Percentiles rank a stretch among this genome's conserved stretches.
Conservation (phyloP, 148 eudicot genomes). For the Oxyria digyna region DNA sequence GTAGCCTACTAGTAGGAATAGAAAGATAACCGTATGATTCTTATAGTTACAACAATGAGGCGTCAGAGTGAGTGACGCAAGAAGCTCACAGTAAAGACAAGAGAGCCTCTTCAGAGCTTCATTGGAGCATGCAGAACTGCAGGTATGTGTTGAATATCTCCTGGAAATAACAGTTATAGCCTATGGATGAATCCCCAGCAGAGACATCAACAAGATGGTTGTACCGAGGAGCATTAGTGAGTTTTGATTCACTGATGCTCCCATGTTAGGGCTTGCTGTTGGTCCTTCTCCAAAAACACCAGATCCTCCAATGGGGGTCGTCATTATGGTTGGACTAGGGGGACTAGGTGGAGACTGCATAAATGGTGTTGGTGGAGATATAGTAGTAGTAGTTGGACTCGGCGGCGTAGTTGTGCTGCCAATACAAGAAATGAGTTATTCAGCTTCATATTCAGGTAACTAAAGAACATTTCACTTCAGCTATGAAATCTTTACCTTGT, state of each 20-base stretch:
- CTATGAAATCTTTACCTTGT: slow-evolving; percentile 19
- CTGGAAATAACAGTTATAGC: background rate
- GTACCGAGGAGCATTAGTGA: slow-evolving; percentile 27
- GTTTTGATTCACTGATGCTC: slow-evolving; percentile 23
- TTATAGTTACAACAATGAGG: slow-evolving; percentile 13
- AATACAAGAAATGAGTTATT: slow-evolving; percentile 8
- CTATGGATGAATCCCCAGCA: slow-evolving; percentile 30
- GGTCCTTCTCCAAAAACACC: slow-evolving; percentile 49
- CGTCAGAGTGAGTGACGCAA: slow-evolving; percentile 16
- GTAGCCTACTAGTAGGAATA: slow-evolving; percentile 19
- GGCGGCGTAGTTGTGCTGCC: slow-evolving; percentile 19
- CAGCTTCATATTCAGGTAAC: slow-evolving; percentile 1
- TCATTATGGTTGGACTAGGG: slow-evolving; percentile 16
- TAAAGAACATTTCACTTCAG: background rate
- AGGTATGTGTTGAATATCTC: background rate
- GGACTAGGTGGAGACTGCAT: slow-evolving; percentile 16
- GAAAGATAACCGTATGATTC: slow-evolving; percentile 20
- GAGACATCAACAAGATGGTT: slow-evolving; percentile 27
- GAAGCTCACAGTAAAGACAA: slow-evolving; percentile 7
- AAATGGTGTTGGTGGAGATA: slow-evolving; percentile 14
- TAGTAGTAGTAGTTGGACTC: slow-evolving; percentile 20
- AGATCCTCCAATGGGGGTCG: slow-evolving; percentile 27
- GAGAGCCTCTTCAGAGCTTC: slow-evolving; percentile 20
- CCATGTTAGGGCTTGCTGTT: slow-evolving; percentile 54
- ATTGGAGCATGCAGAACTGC: slow-evolving; percentile 11